Percentiles rank a stretch among this genome's conserved stretches.
Evolutionary conservation across 805 yeast species (phyloP).

Genomic region (Myxozyma melibiosi): DNA sequence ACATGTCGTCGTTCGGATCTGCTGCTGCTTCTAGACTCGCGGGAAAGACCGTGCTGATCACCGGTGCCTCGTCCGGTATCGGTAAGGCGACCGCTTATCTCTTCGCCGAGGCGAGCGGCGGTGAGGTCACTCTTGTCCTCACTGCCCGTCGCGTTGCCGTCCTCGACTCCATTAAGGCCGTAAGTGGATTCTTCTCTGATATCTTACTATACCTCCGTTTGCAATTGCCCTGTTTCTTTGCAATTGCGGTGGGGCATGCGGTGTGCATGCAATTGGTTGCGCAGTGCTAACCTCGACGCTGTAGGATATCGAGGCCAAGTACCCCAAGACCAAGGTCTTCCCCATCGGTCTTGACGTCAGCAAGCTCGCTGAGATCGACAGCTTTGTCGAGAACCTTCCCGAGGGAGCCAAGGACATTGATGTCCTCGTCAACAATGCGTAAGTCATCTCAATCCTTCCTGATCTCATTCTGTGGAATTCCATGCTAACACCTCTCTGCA

Average conservation of each 20-base stretch:
- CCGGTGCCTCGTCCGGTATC: slow-evolving; percentile 96
- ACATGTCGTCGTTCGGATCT: slow-evolving; percentile 58
- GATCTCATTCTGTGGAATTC: background rate
- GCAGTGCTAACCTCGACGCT: background rate
- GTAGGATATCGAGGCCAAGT: slow-evolving; percentile 49
- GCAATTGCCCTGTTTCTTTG: background rate
- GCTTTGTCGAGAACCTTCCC: slow-evolving; percentile 58
- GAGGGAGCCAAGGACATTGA: slow-evolving; percentile 59
- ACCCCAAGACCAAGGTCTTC: slow-evolving; percentile 51
- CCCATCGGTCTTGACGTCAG: slow-evolving; percentile 61
- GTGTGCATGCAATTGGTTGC: background rate
- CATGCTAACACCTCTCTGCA: slow-evolving; percentile 11
- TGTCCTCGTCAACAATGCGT: slow-evolving; percentile 65
- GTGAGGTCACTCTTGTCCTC: slow-evolving; percentile 67
- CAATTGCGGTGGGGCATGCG: background rate
- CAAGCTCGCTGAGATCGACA: slow-evolving; percentile 52
- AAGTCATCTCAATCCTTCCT: slow-evolving; percentile 17
- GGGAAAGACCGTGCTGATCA: slow-evolving; percentile 76
- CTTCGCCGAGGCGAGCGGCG: slow-evolving; percentile 75
- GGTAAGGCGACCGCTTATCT: slow-evolving; percentile 91
- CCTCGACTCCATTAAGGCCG: slow-evolving; percentile 49
- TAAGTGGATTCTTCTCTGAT: slow-evolving; percentile 1
- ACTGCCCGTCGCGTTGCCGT: slow-evolving; percentile 79
- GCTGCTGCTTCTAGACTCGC: slow-evolving; percentile 79
- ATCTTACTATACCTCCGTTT: too few species aligned